Base-by-base conservation (phyloP, 306 rosid species). In the Vigna unguiculata region DNA sequence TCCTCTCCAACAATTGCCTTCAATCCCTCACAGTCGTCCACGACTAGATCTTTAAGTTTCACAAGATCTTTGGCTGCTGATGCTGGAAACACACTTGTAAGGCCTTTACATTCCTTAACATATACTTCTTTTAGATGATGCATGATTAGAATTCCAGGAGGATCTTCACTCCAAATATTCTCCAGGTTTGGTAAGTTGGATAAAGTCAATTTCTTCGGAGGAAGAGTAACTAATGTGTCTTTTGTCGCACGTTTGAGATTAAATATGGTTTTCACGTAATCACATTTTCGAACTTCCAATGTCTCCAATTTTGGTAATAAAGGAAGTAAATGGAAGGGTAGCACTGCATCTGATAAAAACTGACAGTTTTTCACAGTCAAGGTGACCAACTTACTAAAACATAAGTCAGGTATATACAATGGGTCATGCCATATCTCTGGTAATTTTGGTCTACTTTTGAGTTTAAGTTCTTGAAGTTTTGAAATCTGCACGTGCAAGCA, bases 21-120 rank as follows among this genome's bases (percentile, higher is more conserved):
- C 51, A 71, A 9, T 7, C 20, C 34, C 32, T 41, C 62, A 51
- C 75, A 70, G 13, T 49, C 1, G 5, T 5, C 2, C 11, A 49
- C 20, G 4, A 1, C 17, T n/a, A 70, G 80, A 1, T 15, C 7
- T 48, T 75, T 43, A 49, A 75, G 76, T 30, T 78, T 19, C 67
- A 9, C 32, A 21, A 66, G 48, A 45, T 71, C 69, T 45, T 6
- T 69, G 76, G 54, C 52, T 38, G 58, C 43, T 6, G 71, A 54
- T 20, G 52, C 45, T 4, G 83, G 86, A 66, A 84, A 81, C 14
- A 81, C 36, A 19, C 57, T 53, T 69, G 13, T 34, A 59, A 77
- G 81, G 38, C 59, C 0, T 15, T 68, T 47, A 55, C 81, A 77
- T 9, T n/a, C 0, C 1, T 43, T 24, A 55, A 77, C 19, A 43